Evolutionary conservation across 805 yeast genomes (phyloP), one percentile per base, ranked within the genome.

Genomic region (Teunomyces kruisii): DNA sequence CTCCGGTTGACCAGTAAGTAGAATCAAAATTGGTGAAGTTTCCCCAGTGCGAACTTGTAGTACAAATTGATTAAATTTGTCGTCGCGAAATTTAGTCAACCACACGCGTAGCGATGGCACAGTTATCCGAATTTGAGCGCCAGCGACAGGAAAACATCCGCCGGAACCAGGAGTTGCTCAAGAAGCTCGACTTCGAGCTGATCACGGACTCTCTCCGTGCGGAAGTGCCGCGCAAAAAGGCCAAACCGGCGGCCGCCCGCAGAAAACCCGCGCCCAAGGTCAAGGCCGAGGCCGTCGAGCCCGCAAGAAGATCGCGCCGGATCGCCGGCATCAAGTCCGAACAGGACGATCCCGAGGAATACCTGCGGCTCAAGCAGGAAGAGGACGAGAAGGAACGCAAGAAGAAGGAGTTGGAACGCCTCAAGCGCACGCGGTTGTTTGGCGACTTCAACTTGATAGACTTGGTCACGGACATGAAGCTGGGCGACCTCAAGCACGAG

Each of bases 71-170:
- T 30, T n/a, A n/a, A n/a, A n/a, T n/a, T n/a, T n/a, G n/a, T n/a
- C n/a, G n/a, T n/a, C n/a, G n/a, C n/a, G n/a, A n/a, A n/a, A n/a
- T n/a, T n/a, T n/a, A n/a, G n/a, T n/a, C n/a, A n/a, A n/a, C n/a
- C n/a, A n/a, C n/a, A 31, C 33, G 33, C 19, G 24, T 36, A 27
- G 40, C 30, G 16, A 39, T 39, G 40, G 30, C 35, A 43, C 14
- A 43, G 9, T 38, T 84, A 26, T 77, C 86, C 1, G 88, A 83
- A 29, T 84, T 87, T 58, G 94, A 87, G 62, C 77, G 71, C 55
- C 83, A 81, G 58, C 66, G 95, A 47, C 83, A 78, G 57, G 88
- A 80, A 47, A 89, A 88, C 59, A 94, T 92, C 48, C 87, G 82
- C 51, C 74, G 98, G 40, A 94, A 92, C 65, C 81, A 83, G 61